Conservation (phyloP, 2,329 filamentous ascomycete genomes). For the Camillea tinctor region DNA sequence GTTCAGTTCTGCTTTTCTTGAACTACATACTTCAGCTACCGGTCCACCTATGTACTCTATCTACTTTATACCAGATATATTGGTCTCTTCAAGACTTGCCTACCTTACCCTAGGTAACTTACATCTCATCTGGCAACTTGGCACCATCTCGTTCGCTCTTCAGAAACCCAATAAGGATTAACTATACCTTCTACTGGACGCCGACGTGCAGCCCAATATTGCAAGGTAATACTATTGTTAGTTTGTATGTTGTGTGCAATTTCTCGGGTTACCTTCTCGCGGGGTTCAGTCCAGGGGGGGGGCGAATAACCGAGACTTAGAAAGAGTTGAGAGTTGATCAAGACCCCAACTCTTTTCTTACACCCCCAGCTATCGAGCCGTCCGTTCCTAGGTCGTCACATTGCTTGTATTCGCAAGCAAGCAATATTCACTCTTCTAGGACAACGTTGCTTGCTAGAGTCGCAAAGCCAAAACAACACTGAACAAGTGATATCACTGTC, state of each 20-base stretch:
- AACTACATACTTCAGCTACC: no score
- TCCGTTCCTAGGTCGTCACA: no score
- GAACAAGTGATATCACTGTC: no score
- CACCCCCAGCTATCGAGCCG: slow-evolving; percentile 4
- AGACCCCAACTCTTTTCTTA: slow-evolving; percentile 7
- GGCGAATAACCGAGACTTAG: slow-evolving; percentile 13
- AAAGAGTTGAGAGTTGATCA: slow-evolving; percentile 4
- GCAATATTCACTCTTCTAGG: no score
- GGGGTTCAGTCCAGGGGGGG: slow-evolving; percentile 1
- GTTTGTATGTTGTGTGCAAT: slow-evolving; percentile 21
- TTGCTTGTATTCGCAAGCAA: no score
- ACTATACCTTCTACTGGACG: slow-evolving; percentile 15
- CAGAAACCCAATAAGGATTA: slow-evolving; percentile 20
- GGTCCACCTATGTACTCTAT: no score
- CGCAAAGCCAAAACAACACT: no score
- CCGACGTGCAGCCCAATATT: slow-evolving; percentile 21
- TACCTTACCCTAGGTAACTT: no score
- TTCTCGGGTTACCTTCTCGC: slow-evolving; percentile 9
- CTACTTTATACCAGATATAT: no score
- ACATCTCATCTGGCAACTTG: not conserved
- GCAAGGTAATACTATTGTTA: slow-evolving; percentile 17
- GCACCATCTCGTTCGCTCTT: slow-evolving; percentile 16
- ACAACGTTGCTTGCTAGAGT: no score
- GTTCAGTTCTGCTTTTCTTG: no score
- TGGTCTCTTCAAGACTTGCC: no score